phyloP scores from a whole-genome alignment of 768 basidiomycete species.

The Trametes cubensis region DNA sequence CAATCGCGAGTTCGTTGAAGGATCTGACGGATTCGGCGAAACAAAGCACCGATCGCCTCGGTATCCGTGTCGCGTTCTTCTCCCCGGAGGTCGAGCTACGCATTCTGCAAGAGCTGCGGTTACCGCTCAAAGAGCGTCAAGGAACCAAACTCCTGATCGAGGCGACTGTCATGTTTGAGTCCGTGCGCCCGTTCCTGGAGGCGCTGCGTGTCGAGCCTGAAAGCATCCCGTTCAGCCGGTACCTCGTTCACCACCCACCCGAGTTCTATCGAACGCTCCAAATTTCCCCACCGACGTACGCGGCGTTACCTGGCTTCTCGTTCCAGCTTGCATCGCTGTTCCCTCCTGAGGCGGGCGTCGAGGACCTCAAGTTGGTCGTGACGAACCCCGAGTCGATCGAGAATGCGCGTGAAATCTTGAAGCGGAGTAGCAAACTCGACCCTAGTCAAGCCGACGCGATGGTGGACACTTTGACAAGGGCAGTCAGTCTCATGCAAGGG shows the following conservation, averaged over 20 bases:
- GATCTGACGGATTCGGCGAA: conserved; percentile 52
- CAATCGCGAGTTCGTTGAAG: conserved; percentile 43
- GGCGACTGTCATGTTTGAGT: conserved; percentile 65
- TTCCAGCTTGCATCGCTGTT: conserved; percentile 61
- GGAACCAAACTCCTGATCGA: conserved; percentile 53
- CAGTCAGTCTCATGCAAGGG: conserved; percentile 75
- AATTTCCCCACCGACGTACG: conserved; percentile 57
- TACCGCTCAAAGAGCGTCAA: conserved; percentile 28
- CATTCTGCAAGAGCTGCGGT: conserved; percentile 41
- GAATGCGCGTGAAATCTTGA: conserved; percentile 46
- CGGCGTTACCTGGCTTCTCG: conserved; percentile 53
- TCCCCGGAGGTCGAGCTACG: conserved; percentile 57
- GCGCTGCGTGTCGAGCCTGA: conserved; percentile 60
- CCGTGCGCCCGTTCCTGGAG: conserved; percentile 68
- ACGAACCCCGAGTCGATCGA: conserved; percentile 41
- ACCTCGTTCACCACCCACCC: conserved; percentile 50
- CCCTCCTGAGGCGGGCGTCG: conserved; percentile 40
- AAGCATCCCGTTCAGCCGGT: conserved; percentile 54
- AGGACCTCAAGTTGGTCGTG: conserved; percentile 46
- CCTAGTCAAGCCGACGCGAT: conserved; percentile 72
- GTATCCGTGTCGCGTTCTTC: conserved; percentile 61
- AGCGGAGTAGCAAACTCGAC: conserved; percentile 57
- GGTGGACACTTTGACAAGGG: conserved; percentile 58
- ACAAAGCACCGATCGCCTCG: conserved; percentile 37
- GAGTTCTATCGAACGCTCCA: conserved; percentile 36